Conservation (phyloP, 768 basidiomycete genomes). For the Lyophyllum shimeji region DNA sequence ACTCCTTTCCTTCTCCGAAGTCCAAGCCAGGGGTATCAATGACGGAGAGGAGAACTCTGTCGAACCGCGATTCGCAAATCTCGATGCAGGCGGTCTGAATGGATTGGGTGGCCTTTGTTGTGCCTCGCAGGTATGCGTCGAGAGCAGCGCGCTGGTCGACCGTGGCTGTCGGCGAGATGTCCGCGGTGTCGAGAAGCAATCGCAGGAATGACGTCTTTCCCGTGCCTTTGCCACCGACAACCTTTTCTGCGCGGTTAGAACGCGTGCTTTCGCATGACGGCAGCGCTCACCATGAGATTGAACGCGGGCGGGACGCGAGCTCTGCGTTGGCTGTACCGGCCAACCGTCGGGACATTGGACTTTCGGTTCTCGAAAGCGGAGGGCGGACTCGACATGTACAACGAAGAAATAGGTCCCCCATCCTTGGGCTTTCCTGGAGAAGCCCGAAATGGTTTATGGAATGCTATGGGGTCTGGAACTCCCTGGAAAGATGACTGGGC, state of each 20-base stretch:
- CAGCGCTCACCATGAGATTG: constrained; percentile 72
- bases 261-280: background rate
- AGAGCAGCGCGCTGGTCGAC: constrained; percentile 68
- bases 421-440: constrained; percentile 45
- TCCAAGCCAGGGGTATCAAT: constrained; percentile 88
- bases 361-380: constrained; percentile 63
- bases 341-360: constrained; percentile 35
- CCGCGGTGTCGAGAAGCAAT: constrained; percentile 80
- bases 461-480: constrained; percentile 59
- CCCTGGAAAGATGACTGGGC: constrained; percentile 64
- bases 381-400: constrained; percentile 67
- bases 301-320: constrained; percentile 72
- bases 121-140: constrained; percentile 61
- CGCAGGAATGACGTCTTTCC: constrained; percentile 85
- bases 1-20: constrained; percentile 68
- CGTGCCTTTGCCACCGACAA: constrained; percentile 76
- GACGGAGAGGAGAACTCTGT: constrained; percentile 75
- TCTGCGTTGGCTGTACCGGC: constrained; percentile 63
- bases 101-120: constrained; percentile 56
- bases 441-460: constrained; percentile 81
- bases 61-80: constrained; percentile 81
- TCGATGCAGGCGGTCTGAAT: constrained; percentile 75
- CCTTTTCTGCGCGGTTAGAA: constrained; percentile 39
- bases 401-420: constrained; percentile 58
- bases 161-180: constrained; percentile 76